Conservation (phyloP, 2,329 filamentous ascomycete genomes). For the Cadophora sp. region DNA sequence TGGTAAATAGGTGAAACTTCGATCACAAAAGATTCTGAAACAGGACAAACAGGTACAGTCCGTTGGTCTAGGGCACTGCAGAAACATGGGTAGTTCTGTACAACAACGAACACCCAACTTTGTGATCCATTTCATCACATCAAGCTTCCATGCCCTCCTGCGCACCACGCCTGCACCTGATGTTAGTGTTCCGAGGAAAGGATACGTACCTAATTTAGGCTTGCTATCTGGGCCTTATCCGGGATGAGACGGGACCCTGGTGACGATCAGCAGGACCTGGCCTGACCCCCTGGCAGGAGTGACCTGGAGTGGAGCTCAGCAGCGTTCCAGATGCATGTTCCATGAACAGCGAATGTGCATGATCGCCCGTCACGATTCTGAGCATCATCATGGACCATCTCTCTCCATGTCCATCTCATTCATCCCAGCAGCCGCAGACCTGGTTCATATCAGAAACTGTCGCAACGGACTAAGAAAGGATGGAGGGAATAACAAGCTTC, state of each 20-base stretch:
- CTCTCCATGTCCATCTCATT: too few relatives aligned
- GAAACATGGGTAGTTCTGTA: neutral
- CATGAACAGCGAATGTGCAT: slow-evolving; percentile 3
- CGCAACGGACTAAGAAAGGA: neutral
- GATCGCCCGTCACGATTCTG: slow-evolving; percentile 14
- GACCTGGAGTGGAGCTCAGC: neutral
- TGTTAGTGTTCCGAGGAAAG: neutral
- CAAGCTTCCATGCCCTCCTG: neutral
- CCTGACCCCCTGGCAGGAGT: neutral
- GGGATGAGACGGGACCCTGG: neutral
- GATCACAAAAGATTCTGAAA: neutral
- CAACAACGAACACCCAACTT: neutral
- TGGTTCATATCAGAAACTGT: slow-evolving; percentile 8
- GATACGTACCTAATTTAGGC: neutral
- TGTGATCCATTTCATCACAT: neutral
- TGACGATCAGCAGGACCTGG: slow-evolving; percentile 5
- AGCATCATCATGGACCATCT: neutral
- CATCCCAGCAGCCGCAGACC: neutral
- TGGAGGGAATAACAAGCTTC: slow-evolving; percentile 1
- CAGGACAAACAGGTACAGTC: neutral
- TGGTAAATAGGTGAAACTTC: slow-evolving; percentile 7
- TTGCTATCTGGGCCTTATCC: neutral
- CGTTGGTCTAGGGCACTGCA: neutral
- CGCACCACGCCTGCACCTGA: neutral
- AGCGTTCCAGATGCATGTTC: slow-evolving; percentile 12